Evolutionary conservation across 495 filamentous ascomycete genomes (phyloP), one percentile per base, ranked within the genome.

Genomic region (Thermothielavioides terrestris): DNA sequence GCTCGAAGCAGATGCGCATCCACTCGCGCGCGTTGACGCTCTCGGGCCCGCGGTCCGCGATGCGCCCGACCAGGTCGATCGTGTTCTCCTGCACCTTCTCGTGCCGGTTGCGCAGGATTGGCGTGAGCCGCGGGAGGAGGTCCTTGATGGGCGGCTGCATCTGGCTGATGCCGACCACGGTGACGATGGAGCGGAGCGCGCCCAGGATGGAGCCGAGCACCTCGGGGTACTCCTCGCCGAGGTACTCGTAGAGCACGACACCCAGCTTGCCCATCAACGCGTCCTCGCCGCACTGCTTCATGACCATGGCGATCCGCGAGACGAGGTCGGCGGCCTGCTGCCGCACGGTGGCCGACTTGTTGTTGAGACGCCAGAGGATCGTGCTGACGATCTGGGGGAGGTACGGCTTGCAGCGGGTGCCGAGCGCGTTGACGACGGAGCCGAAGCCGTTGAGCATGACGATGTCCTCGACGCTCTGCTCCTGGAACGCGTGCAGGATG

Each of bases 31-130:
- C 90, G 61, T 94, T 94, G 60, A 99, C 94, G 44, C 82, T 87
- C 62, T 97, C 91, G 8, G 94, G 88, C 11, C 92, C 94, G 56
- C 94, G 86, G 65, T 99, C 94, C 34, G 94, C 94, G 58, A 97
- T 97, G 75, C 94, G 92, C 55, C 94, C 94, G 37, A 99, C 92
- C 4, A 99, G 76, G 63, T 99, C 94, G 59, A 99, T 97, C n/a
- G 92, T 95, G 68, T 99, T 99, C 58, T 99, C 94, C 66, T 99
- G 94, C 34, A 99, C 94, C 68, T 99, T 99, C 66, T 99, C 94
- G 74, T 99, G 94, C 40, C 94, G 86, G 70, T 99, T 99, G 46
- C 94, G 88, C 39, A 99, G 76, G 61, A 98, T 98, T 14, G 92
- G 92, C 1, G 92, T 97, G 20, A 99, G 81, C 23, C 94, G 88